Percentiles rank a stretch among this genome's conserved stretches.
These are phyloP conservation scores for Saitoella complicata DNA, from an alignment of 805 yeast species.

Conservation along the genomic window DNA sequence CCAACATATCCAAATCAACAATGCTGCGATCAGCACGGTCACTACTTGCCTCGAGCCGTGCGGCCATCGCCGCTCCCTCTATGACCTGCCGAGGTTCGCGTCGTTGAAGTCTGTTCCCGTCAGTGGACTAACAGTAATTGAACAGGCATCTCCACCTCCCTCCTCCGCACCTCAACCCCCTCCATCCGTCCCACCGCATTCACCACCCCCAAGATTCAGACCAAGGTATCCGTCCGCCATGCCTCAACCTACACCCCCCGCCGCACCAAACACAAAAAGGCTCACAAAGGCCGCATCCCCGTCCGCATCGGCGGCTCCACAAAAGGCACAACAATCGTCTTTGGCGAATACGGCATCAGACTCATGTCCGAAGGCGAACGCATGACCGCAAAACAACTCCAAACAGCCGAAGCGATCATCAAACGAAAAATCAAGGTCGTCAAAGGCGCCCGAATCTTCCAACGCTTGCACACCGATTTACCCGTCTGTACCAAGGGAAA, in stretches of 20 bases:
- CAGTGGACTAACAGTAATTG: no score
- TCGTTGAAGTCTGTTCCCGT: no score
- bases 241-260: not conserved
- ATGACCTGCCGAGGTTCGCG: no score
- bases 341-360: slow-evolving; percentile 76
- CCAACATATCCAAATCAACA: no score
- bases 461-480: slow-evolving; percentile 66
- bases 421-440: slow-evolving; percentile 59
- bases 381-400: slow-evolving; percentile 70
- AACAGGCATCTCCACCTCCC: no score
- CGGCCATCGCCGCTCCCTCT: no score
- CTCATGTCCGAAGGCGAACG: slow-evolving; percentile 78
- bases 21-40: no score
- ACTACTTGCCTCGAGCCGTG: no score
- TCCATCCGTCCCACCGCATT: no score
- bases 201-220: no score
- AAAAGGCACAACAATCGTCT: slow-evolving; percentile 67
- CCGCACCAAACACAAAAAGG: slow-evolving; percentile 29
- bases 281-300: slow-evolving; percentile 85
- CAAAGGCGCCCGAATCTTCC: slow-evolving; percentile 51
- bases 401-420: slow-evolving; percentile 78
- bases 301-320: slow-evolving; percentile 89
- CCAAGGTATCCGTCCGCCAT: no score
- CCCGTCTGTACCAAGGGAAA: slow-evolving; percentile 95
- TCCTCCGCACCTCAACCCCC: no score